Evolutionary conservation across 176 grass and related monocot genomes (phyloP).

Genomic region (Poa annua): DNA sequence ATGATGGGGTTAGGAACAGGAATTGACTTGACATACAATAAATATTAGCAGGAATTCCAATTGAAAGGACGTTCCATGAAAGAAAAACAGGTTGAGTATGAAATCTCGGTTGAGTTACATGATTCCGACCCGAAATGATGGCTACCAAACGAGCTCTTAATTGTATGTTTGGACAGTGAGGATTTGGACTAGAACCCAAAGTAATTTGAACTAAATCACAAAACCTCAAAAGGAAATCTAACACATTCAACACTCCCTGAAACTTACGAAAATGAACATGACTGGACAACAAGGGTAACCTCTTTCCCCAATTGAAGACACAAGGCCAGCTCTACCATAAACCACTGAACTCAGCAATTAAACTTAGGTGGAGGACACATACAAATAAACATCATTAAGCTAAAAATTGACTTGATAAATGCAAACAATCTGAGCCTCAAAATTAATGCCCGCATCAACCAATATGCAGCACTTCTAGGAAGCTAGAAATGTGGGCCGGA

Average conservation of each 20-base stretch:
- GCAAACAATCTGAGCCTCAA: conserved; percentile 2
- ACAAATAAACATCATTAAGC: conserved; percentile 18
- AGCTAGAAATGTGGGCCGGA: conserved; percentile 5
- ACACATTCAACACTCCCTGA: conserved; percentile 6
- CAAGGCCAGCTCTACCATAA: conserved; percentile 2
- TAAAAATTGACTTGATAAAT: conserved; percentile 3
- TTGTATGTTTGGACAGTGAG: background rate
- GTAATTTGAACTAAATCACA: conserved; percentile 1
- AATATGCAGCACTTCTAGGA: background rate
- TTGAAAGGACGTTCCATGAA: no score
- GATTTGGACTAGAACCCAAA: background rate
- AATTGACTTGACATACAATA: background rate
- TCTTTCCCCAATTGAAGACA: background rate
- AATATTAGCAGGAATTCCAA: no score
- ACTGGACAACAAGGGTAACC: no score
- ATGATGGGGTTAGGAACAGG: no score
- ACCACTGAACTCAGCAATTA: conserved; percentile 1
- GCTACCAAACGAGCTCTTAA: background rate
- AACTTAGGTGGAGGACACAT: background rate
- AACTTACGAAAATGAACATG: conserved; percentile 5
- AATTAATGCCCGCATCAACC: background rate
- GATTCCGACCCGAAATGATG: no score
- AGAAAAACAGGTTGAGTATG: no score
- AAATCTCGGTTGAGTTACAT: no score
- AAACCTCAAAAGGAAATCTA: background rate